Evolutionary conservation across 306 rosid species (phyloP).

Genomic region (Clitoria ternatea): DNA sequence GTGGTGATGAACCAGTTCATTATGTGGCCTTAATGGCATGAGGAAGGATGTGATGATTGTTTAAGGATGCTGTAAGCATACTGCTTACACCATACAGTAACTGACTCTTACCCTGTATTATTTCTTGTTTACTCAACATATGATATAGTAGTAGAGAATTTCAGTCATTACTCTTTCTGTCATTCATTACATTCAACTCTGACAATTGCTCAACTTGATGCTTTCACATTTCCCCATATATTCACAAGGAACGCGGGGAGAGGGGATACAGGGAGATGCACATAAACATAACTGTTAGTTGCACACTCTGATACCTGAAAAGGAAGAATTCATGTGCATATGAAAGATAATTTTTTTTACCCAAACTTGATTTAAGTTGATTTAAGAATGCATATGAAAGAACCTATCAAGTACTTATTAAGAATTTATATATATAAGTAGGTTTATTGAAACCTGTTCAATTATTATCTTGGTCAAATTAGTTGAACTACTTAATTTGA

Average conservation of each 20-base stretch:
- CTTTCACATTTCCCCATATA: neutral
- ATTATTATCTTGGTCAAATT: too few species aligned
- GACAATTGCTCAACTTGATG: neutral
- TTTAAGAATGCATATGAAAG: too few species aligned
- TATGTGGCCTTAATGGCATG: constrained; percentile 24
- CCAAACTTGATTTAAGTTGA: too few species aligned
- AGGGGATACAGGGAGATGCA: neutral
- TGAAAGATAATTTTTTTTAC: too few species aligned
- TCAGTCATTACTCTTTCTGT: neutral
- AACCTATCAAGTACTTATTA: too few species aligned
- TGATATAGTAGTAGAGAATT: constrained; percentile 19
- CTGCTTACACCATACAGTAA: constrained; percentile 21
- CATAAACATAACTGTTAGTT: too few species aligned
- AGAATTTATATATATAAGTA: too few species aligned
- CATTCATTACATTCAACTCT: neutral
- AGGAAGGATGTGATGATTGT: constrained; percentile 24
- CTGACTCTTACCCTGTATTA: constrained; percentile 24
- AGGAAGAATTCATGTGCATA: too few species aligned
- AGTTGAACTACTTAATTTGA: too few species aligned
- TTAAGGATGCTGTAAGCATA: constrained; percentile 3
- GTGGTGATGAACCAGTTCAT: constrained; percentile 12
- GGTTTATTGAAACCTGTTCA: too few species aligned
- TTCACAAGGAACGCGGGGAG: neutral
- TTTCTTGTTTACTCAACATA: constrained; percentile 20
- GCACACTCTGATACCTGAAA: too few species aligned